Conservation (phyloP, 495 filamentous ascomycete species). For the Tuber calosporum region DNA sequence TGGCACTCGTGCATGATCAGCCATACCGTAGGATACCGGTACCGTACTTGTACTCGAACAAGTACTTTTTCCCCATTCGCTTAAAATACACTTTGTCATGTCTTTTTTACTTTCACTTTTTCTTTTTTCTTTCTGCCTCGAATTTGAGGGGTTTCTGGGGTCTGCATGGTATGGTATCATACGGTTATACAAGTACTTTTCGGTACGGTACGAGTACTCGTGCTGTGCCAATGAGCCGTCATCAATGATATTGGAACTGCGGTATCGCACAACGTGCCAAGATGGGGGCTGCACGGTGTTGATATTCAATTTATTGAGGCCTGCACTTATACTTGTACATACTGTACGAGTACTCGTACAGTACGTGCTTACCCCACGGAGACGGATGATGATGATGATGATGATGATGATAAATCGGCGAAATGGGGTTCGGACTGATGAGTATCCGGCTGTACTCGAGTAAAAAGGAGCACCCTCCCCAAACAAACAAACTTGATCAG, state of each 20-base stretch:
- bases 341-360: too few relatives aligned
- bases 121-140: neutral
- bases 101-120: neutral
- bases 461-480: too few relatives aligned
- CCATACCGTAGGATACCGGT: too few relatives aligned
- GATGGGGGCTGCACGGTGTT: too few relatives aligned
- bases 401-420: conserved; percentile 28
- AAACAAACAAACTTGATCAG: conserved; percentile 2
- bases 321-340: too few relatives aligned
- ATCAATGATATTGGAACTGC: neutral
- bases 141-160: neutral
- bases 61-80: neutral
- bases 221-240: neutral
- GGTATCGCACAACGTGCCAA: too few relatives aligned
- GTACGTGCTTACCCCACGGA: neutral
- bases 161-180: too few relatives aligned
- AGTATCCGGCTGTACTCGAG: conserved; percentile 27
- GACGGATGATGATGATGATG: conserved; percentile 14
- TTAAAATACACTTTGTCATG: neutral
- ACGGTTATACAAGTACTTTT: too few relatives aligned
- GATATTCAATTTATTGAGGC: too few relatives aligned
- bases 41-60: too few relatives aligned
- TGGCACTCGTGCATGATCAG: neutral
- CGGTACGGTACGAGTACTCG: too few relatives aligned
- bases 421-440: conserved; percentile 25